Evolutionary conservation across 441 rosid species (phyloP).

Genomic region (Corymbia calophylla): DNA sequence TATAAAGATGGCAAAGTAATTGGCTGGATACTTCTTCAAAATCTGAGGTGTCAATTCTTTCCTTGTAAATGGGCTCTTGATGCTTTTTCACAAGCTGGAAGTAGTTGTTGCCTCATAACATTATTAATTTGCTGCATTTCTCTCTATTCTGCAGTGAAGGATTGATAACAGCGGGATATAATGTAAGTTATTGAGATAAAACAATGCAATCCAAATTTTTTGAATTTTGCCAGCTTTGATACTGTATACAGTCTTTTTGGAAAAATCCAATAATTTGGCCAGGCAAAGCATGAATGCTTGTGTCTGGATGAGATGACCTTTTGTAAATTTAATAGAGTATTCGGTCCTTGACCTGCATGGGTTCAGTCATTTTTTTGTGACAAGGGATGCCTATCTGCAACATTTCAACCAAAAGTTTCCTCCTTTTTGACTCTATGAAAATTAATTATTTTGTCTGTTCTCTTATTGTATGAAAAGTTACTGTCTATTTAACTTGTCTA

Average conservation of each 20-base stretch:
- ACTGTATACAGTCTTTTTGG: background rate
- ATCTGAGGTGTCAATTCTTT: constrained; percentile 47
- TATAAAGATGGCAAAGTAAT: constrained; percentile 52
- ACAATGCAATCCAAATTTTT: background rate
- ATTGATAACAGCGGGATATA: constrained; percentile 49
- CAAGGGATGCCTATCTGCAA: background rate
- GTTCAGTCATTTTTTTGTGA: background rate
- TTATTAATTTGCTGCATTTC: background rate
- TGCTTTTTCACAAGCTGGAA: background rate
- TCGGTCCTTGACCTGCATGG: background rate
- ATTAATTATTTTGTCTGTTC: background rate
- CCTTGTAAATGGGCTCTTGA: background rate
- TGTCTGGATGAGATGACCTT: background rate
- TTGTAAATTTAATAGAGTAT: background rate
- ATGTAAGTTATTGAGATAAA: constrained; percentile 32
- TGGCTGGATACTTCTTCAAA: constrained; percentile 86
- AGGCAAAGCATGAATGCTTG: background rate
- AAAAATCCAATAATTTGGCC: background rate
- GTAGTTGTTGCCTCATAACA: background rate
- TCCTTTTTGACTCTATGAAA: background rate
- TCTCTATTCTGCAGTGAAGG: constrained; percentile 39
- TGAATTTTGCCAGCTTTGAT: background rate
- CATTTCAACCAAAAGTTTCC: background rate
- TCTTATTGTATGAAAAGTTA: background rate
- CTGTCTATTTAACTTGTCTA: background rate